Base-by-base conservation (phyloP, 441 rosid genomes). In the Populus hybrid region DNA sequence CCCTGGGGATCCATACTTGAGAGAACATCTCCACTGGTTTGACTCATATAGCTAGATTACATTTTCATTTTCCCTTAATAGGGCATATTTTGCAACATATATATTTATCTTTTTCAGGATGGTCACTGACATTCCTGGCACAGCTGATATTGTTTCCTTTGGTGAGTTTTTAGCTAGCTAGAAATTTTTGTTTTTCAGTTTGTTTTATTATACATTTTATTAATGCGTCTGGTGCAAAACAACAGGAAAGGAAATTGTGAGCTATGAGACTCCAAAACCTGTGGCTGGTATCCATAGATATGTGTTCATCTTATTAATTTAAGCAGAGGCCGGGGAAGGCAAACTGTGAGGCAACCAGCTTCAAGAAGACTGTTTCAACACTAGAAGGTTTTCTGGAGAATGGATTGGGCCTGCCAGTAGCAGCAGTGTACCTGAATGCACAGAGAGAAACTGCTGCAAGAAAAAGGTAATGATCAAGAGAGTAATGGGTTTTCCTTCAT, bases 11-110 rank as follows among this genome's bases (percentile, higher is more conserved):
- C 99, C 99, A 4, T 82, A 80, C 84, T 80, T 89, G 85, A 85
- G 97, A 81, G 99, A 95, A 79, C 93, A 94, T 92, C 86, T 91
- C 66, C 99, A 95, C 72, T 95, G 99, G 99, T 95, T 7, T 2
- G 81, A 16, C 24, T 36, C 50, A 50, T 50, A 50, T 26, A 26
- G 28, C 28, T 26, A 26, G 28, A 26, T 26, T 26, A 1, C 28
- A 26, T 26, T 26, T 26, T 26, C 28, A 26, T 26, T 26, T 26
- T 4, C 59, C n/a, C 59, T 50, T 50, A 50, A 50, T 12, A 50
- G 59, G n/a, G 59, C 59, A 12, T 6, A 50, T 50, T 50, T 50
- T 34, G 36, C 28, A 34, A 34, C 36, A 34, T 4, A 34, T 4
- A 34, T 4, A 4, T 16, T 16, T 26, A 26, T 26, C 28, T 26